phyloP scores from a whole-genome alignment of 148 eudicot species.

The Cornus florida region DNA sequence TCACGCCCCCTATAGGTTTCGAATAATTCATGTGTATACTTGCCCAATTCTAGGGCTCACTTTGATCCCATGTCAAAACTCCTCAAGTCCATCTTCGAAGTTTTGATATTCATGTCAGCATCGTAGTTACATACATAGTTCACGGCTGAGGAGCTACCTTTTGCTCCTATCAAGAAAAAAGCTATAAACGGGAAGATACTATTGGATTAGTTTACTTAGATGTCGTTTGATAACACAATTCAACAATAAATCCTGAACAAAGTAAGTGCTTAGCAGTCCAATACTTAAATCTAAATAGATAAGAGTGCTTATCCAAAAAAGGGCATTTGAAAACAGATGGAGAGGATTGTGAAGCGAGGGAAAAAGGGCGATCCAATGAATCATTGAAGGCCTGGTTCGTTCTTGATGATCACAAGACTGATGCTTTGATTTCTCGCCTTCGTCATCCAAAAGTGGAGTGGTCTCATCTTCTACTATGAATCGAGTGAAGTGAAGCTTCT shows the following conservation, averaged over 20 bases:
- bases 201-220: neutral
- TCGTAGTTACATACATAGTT: neutral
- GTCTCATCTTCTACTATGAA: neutral
- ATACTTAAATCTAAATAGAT: no score
- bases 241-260: no score
- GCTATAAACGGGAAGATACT: neutral
- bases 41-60: neutral
- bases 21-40: neutral
- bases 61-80: neutral
- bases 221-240: no score
- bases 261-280: no score
- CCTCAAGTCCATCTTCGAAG: neutral
- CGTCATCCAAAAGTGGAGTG: conserved; percentile 22
- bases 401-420: conserved; percentile 28
- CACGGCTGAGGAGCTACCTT: neutral
- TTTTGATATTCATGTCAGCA: neutral
- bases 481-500: neutral
- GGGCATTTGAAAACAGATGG: conserved; percentile 29
- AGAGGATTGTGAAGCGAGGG: conserved; percentile 55
- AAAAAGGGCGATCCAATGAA: conserved; percentile 77
- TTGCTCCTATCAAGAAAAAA: neutral
- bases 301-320: no score
- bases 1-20: no score
- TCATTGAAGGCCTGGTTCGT: conserved; percentile 64
- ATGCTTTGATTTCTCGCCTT: conserved; percentile 17